Evolutionary conservation across 192 early-diverging fungal species (phyloP).

Genomic region (Powellomyces hirtus): DNA sequence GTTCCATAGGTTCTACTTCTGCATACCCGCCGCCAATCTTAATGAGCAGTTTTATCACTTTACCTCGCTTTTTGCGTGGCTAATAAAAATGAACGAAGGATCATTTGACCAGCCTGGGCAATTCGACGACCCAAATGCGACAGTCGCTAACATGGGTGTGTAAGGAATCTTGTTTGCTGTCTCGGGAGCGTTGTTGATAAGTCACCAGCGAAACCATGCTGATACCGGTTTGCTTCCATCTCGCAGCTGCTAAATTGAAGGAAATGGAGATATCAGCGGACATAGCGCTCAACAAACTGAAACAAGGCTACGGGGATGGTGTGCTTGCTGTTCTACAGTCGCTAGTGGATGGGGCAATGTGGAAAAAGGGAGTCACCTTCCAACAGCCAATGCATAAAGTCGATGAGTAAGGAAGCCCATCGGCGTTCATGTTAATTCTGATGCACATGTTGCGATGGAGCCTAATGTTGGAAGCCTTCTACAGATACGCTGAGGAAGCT

Average conservation of each 20-base stretch:
- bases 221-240: slow-evolving; percentile 2
- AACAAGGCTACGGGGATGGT: slow-evolving; percentile 58
- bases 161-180: too few species aligned
- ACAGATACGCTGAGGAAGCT: slow-evolving; percentile 60
- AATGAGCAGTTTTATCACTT: slow-evolving; percentile 62
- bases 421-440: too few species aligned
- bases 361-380: slow-evolving; percentile 37
- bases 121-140: slow-evolving; percentile 63
- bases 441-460: too few species aligned
- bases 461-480: too few species aligned
- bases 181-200: not conserved
- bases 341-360: slow-evolving; percentile 47
- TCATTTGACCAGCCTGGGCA: slow-evolving; percentile 52
- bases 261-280: slow-evolving; percentile 44
- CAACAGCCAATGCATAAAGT: slow-evolving; percentile 50
- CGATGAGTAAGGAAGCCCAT: too few species aligned
- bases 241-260: slow-evolving; percentile 50
- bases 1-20: slow-evolving; percentile 45
- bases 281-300: slow-evolving; percentile 53
- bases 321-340: slow-evolving; percentile 41
- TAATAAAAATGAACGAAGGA: slow-evolving; percentile 35
- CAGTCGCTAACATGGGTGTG: slow-evolving; percentile 52
- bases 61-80: slow-evolving; percentile 49
- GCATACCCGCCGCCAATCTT: slow-evolving; percentile 38
- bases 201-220: not conserved